Conservation (phyloP, 73 alveolate species). For the Stentor roeselii region DNA sequence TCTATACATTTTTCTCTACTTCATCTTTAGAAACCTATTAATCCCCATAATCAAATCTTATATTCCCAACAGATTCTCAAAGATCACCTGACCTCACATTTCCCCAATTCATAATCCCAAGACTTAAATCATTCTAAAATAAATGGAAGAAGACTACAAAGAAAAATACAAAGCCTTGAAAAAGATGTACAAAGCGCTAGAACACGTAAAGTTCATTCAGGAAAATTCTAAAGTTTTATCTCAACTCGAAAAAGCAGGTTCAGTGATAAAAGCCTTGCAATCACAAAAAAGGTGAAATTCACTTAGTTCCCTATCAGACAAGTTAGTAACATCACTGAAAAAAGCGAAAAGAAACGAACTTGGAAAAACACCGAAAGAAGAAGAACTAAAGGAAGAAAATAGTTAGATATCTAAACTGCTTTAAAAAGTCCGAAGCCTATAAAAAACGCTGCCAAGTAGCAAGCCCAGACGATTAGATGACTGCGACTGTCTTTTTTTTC, state of each 20-base stretch:
- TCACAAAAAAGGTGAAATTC: background rate
- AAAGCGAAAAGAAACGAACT: background rate
- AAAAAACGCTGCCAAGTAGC: no score
- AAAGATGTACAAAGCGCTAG: background rate
- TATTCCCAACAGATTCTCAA: no score
- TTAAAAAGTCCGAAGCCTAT: no score
- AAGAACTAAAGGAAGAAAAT: background rate
- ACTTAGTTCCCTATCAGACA: background rate
- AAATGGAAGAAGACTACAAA: conserved; percentile 3
- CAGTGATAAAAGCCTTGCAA: background rate
- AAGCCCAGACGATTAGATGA: no score
- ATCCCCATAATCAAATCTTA: no score
- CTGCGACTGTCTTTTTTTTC: no score
- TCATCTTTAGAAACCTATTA: no score
- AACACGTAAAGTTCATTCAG: background rate
- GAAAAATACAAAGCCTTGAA: background rate
- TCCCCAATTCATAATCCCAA: background rate
- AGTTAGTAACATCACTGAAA: background rate
- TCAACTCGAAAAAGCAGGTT: background rate
- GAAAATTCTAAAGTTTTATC: background rate
- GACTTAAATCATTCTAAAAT: background rate
- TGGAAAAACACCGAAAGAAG: background rate
- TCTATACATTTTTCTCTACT: no score
- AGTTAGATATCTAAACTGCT: no score
- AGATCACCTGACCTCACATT: no score